Evolutionary conservation across 176 grass and related monocot species (phyloP), one percentile per base, ranked within the genome.

Genomic region (Pontederia crassipes): DNA sequence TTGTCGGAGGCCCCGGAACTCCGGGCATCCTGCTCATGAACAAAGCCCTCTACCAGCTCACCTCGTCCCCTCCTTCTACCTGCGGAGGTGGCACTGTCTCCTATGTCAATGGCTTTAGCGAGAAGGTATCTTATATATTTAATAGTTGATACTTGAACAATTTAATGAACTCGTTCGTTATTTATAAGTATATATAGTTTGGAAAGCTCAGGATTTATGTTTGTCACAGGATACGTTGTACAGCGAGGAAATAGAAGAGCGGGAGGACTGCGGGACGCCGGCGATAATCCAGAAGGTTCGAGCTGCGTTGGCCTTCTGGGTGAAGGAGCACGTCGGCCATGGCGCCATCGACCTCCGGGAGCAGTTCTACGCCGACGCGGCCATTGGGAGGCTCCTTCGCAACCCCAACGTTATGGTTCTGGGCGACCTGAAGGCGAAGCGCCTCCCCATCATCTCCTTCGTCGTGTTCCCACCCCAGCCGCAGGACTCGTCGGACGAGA

Each of bases 11-110:
- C 0, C 90, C 90, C 0, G 85, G 82, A 26, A 89, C 82, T 12
- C 70, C 90, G 3, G 90, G 90, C 46, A 79, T 95, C 69, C 80
- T 95, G 24, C 45, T 89, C 15, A 89, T 95, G 74, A 89, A 89
- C 74, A 89, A 89, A 68, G 50, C 71, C 1, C 65, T 95, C 2
- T 95, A 95, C 14, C 52, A 20, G 13, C 82, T 95, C 50, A 55
- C 28, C 8, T 64, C 82, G 1, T 79, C 81, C 1, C 77, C 82
- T 7, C 90, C 90, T 18, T 84, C 90, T 0, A 80, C 71, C 0
- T 86, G 90, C 3, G 90, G 90, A 0, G 90, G 90, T 0, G 90
- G 90, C 26, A 95, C 86, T 0, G 90, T 95, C 0, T 67, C 74
- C 27, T 95, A 95, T 46, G 90, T 86, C 57, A 95, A 86, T 51